Evolutionary conservation across 2,329 filamentous ascomycete species (phyloP).

Genomic region (Penicillium sp.): DNA sequence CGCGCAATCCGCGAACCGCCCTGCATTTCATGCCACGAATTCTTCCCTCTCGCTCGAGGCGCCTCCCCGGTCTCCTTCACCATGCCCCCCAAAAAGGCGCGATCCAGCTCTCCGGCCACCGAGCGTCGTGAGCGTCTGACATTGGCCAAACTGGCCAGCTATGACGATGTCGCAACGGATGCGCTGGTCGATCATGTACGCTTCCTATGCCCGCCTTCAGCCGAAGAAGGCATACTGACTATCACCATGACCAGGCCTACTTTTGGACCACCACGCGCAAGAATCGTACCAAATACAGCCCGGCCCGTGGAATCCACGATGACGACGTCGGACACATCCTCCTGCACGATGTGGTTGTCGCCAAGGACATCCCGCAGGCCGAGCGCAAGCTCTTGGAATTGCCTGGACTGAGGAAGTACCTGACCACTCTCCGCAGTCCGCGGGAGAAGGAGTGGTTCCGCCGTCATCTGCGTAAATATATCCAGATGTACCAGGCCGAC

Average conservation of each 20-base stretch:
- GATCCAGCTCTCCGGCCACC: slow-evolving; percentile 28
- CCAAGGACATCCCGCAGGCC: slow-evolving; percentile 67
- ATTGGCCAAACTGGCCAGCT: slow-evolving; percentile 80
- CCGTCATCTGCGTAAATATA: slow-evolving; percentile 81
- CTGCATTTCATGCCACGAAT: slow-evolving; percentile 10
- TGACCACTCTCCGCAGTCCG: slow-evolving; percentile 64
- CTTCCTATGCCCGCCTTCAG: slow-evolving; percentile 1
- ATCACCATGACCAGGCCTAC: slow-evolving; percentile 62
- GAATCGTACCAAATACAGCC: slow-evolving; percentile 81
- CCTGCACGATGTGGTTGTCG: slow-evolving; percentile 66
- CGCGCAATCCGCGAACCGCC: background rate
- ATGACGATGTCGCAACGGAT: slow-evolving; percentile 95
- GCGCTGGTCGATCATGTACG: slow-evolving; percentile 90
- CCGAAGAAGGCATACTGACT: slow-evolving; percentile 14
- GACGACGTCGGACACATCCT: slow-evolving; percentile 61
- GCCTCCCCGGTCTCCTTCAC: slow-evolving; percentile 6
- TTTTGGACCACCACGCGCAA: slow-evolving; percentile 98
- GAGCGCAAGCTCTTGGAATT: slow-evolving; percentile 70
- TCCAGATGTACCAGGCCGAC: slow-evolving; percentile 87
- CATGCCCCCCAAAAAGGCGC: slow-evolving; percentile 41
- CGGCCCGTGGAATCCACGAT: slow-evolving; percentile 72
- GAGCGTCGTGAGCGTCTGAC: slow-evolving; percentile 68
- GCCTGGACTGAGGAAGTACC: slow-evolving; percentile 70
- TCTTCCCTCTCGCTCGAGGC: slow-evolving; percentile 1
- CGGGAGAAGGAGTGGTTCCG: slow-evolving; percentile 84